These are phyloP conservation scores for Talaromyces islandicus DNA, from an alignment of 2,329 filamentous ascomycete species.

Conservation along the genomic window DNA sequence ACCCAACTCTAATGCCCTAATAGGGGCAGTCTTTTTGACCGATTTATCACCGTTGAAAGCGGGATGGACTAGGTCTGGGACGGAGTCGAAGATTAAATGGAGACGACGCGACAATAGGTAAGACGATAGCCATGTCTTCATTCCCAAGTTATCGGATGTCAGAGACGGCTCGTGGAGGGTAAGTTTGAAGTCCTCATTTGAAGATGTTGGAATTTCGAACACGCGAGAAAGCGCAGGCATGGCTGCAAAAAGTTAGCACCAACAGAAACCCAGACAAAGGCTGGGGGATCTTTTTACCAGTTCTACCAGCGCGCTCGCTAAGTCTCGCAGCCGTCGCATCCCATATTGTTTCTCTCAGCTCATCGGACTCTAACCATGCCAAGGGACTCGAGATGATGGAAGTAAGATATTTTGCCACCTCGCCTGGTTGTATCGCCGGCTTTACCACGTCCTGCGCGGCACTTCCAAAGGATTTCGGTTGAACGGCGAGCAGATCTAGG, in stretches of 20 bases:
- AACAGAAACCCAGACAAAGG: not conserved
- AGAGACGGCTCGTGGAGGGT: constrained; percentile 79
- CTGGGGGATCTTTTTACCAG: constrained; percentile 39
- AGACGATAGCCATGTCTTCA: constrained; percentile 94
- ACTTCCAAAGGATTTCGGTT: constrained; percentile 49
- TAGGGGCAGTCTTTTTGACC: constrained; percentile 15
- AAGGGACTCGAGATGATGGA: constrained; percentile 41
- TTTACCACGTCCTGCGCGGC: constrained; percentile 22
- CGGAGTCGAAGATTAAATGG: constrained; percentile 32
- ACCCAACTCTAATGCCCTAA: constrained; percentile 67
- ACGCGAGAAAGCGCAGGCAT: constrained; percentile 58
- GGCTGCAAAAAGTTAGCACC: constrained; percentile 30
- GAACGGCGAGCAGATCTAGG: constrained; percentile 60
- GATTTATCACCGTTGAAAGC: constrained; percentile 13
- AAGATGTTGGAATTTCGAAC: constrained; percentile 51
- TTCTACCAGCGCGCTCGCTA: constrained; percentile 77
- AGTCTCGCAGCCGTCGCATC: constrained; percentile 71
- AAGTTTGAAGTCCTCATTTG: constrained; percentile 52
- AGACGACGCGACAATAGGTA: constrained; percentile 77
- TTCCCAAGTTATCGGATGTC: constrained; percentile 78
- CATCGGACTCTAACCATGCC: constrained; percentile 40
- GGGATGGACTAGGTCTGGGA: constrained; percentile 25
- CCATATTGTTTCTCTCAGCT: constrained; percentile 51
- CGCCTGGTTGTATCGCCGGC: constrained; percentile 31
- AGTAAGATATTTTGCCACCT: constrained; percentile 42